A percentile compares a stretch with the other conserved stretches of the same genome.
These are phyloP conservation scores for Noccaea bulbosa DNA, from an alignment of 345 rosid genomes.

Conservation along the genomic window DNA sequence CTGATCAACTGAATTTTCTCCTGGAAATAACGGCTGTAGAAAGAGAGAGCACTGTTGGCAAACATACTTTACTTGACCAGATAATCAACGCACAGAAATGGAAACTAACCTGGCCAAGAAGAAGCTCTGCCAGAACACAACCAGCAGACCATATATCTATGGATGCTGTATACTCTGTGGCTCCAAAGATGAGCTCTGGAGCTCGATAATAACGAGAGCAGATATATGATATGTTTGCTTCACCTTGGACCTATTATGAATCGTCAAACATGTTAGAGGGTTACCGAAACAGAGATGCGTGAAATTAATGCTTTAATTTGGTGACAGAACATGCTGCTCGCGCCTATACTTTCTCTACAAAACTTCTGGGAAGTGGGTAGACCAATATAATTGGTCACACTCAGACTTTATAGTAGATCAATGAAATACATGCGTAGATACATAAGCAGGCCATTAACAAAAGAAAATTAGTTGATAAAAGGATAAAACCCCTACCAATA, in stretches of 20 bases:
- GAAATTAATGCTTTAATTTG: not conserved
- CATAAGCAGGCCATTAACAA: slow-evolving; percentile 2
- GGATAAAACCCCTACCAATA: slow-evolving; percentile 51
- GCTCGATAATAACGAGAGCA: slow-evolving; percentile 89
- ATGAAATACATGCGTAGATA: not conserved
- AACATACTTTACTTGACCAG: not conserved
- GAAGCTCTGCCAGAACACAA: slow-evolving; percentile 88
- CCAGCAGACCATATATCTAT: slow-evolving; percentile 93
- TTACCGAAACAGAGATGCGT: slow-evolving; percentile 1
- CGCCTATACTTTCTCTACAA: not conserved
- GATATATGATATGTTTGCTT: slow-evolving; percentile 77
- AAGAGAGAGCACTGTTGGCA: not conserved
- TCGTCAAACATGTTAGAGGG: slow-evolving; percentile 1
- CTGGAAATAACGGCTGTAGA: slow-evolving; percentile 73
- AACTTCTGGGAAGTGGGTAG: not conserved
- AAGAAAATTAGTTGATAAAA: not conserved
- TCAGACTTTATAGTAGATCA: not conserved
- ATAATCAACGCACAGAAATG: not conserved
- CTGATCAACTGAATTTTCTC: slow-evolving; percentile 84
- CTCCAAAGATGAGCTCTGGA: slow-evolving; percentile 84
- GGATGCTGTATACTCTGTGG: slow-evolving; percentile 75
- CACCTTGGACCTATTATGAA: slow-evolving; percentile 66
- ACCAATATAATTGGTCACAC: not conserved
- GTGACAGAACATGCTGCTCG: not conserved
- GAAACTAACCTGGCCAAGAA: slow-evolving; percentile 68